phyloP scores from a whole-genome alignment of 805 yeast genomes.

The Citeromyces matritensis region DNA sequence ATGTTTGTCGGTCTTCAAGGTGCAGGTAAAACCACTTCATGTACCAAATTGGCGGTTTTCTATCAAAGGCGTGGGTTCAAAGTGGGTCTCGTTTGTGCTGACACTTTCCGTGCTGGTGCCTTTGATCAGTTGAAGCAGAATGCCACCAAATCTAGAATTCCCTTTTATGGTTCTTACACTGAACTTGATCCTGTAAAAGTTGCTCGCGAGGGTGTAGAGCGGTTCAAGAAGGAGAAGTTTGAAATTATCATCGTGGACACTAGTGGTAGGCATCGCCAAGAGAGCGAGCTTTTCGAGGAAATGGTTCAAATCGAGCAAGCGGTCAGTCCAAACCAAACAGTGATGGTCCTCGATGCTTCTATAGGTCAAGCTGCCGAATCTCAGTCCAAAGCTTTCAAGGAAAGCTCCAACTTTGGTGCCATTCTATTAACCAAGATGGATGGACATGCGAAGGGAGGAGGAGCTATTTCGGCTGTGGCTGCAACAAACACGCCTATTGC shows the following conservation, averaged over 20 bases:
- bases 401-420: conserved; percentile 85
- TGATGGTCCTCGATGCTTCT: conserved; percentile 94
- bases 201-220: conserved; percentile 81
- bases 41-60: conserved; percentile 92
- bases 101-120: conserved; percentile 98
- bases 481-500: conserved; percentile 91
- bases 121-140: conserved; percentile 96
- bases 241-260: conserved; percentile 94
- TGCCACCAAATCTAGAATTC: conserved; percentile 89
- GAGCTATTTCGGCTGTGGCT: conserved; percentile 97
- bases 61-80: conserved; percentile 88
- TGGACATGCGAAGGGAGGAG: conserved; percentile 99
- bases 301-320: conserved; percentile 88
- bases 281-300: conserved; percentile 78
- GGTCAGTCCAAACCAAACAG: conserved; percentile 87
- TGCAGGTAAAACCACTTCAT: conserved; percentile 96
- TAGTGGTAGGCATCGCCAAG: conserved; percentile 96
- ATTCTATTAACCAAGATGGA: conserved; percentile 93
- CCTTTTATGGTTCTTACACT: conserved; percentile 87
- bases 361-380: conserved; percentile 98
- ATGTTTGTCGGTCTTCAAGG: conserved; percentile 99
- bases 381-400: conserved; percentile 90
- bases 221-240: conserved; percentile 81
- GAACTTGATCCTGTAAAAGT: conserved; percentile 94
- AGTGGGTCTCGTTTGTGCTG: conserved; percentile 96